These are phyloP conservation scores for Pythium angustatum DNA, from an alignment of 352 stramenopile species.

Conservation along the genomic window DNA sequence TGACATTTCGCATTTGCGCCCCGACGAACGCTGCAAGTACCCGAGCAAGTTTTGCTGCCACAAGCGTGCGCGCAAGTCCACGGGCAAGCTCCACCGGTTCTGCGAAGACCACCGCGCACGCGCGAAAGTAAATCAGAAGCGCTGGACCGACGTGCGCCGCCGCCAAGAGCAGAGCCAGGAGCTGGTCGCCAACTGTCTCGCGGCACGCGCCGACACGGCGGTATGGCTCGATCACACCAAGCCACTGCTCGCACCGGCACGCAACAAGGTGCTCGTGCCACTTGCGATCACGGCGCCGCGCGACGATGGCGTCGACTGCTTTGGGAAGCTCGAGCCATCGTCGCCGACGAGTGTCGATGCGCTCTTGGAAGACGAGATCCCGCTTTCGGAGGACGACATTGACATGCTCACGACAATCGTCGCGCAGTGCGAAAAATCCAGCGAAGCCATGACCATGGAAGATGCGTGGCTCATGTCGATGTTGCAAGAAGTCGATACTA, in stretches of 20 bases:
- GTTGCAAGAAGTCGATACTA: slow-evolving; percentile 15
- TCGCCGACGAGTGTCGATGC: slow-evolving; percentile 15
- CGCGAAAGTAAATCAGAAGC: slow-evolving; percentile 25
- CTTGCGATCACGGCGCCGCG: slow-evolving; percentile 8
- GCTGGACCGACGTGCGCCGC: slow-evolving; percentile 13
- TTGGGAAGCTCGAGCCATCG: not conserved
- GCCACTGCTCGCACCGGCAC: slow-evolving; percentile 12
- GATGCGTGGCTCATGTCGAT: slow-evolving; percentile 24
- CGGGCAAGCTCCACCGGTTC: slow-evolving; percentile 24
- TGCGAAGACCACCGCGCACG: slow-evolving; percentile 22
- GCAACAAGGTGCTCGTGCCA: not conserved
- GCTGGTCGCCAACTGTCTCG: not conserved
- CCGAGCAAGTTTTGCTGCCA: slow-evolving; percentile 26
- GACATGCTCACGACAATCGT: slow-evolving; percentile 23
- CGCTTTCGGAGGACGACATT: slow-evolving; percentile 13
- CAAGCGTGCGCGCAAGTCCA: slow-evolving; percentile 16
- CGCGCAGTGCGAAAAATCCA: slow-evolving; percentile 9
- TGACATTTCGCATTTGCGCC: slow-evolving; percentile 20
- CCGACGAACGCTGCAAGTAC: slow-evolving; percentile 29
- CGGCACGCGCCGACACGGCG: not conserved
- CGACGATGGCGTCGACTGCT: not conserved
- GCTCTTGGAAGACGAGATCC: slow-evolving; percentile 5
- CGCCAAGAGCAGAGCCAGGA: slow-evolving; percentile 2
- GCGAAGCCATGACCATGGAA: slow-evolving; percentile 6
- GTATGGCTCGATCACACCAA: slow-evolving; percentile 3